Evolutionary conservation across 1,139 yeast species (phyloP), one percentile per base, ranked within the genome.

Genomic region (Yarrowia galli): DNA sequence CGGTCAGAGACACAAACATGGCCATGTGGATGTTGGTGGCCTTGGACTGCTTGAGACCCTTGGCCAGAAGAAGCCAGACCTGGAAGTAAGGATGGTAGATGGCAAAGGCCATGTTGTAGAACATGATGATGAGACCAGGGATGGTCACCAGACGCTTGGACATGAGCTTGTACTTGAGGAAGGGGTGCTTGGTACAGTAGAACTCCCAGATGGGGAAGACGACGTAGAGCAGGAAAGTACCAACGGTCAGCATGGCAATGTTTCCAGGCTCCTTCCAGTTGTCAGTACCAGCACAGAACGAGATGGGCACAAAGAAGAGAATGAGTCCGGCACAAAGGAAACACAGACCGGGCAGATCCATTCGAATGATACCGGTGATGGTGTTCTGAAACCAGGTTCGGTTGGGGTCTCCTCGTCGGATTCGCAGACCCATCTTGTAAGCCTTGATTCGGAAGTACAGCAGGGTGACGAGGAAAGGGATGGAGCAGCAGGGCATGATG

Each of bases 401-500:
- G 36, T 25, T 54, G 16, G 61, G 61, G 23, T 54, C 61, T 40
- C 61, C 61, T 40, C 61, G 3, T 38, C 61, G 23, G 35, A 54
- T 54, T 40, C 61, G 16, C 16, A 54, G 36, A 8, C 61, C 61
- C 63, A 54, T 53, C 32, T 32, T 36, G 58, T 58, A 68, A 23
- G 72, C 71, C 68, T 70, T 69, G 15, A 46, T 36, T 45, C 70
- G 67, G 25, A 68, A 67, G 43, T 66, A 58, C 25, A 71, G 63
- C 56, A 71, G 67, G 16, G 71, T 64, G 20, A 36, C 28, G 40
- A 72, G 65, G n/a, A 89, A 77, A 32, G 93, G 93, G 22, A 89
- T 67, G 71, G 88, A 81, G n/a, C 85, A 75, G 43, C 87, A 78
- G 25, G 92, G 92, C 79, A 87, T 83, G 70, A 89, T 86, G 73